Evolutionary conservation across 179 eudicot species (phyloP).

Genomic region (Sideroxylon spinosum): DNA sequence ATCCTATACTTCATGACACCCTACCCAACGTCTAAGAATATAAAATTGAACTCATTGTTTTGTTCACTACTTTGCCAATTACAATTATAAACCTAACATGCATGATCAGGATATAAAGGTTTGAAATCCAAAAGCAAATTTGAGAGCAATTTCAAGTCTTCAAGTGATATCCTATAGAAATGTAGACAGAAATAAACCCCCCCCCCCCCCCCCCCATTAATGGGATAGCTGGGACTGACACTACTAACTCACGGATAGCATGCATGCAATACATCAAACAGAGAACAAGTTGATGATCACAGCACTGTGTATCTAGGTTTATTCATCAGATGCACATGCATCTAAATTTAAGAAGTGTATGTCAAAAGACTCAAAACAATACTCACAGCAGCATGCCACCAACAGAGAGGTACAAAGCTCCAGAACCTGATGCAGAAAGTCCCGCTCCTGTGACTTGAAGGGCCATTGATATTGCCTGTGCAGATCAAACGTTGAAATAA

Average conservation of each 20-base stretch:
- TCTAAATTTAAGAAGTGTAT: background rate
- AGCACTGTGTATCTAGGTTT: background rate
- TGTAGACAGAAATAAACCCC: background rate
- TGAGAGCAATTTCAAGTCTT: background rate
- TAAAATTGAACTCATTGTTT: no score
- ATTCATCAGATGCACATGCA: background rate
- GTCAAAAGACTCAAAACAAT: background rate
- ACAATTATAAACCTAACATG: background rate
- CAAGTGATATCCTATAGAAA: no score
- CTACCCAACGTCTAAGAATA: no score
- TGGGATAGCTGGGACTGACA: background rate
- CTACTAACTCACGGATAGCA: background rate
- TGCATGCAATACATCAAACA: background rate
- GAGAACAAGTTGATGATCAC: background rate
- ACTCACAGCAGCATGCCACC: conserved; percentile 88
- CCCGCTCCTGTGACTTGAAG: conserved; percentile 73
- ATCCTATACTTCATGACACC: no score
- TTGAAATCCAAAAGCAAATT: background rate
- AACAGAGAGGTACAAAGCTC: conserved; percentile 58
- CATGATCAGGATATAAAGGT: background rate
- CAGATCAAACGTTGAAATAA: conserved; percentile 9
- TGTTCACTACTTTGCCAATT: no score
- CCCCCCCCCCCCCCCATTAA: background rate
- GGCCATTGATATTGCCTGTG: conserved; percentile 65
- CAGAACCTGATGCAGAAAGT: conserved; percentile 36